Conservation (phyloP, 257 asterid genomes). For the Rehmannia glutinosa region DNA sequence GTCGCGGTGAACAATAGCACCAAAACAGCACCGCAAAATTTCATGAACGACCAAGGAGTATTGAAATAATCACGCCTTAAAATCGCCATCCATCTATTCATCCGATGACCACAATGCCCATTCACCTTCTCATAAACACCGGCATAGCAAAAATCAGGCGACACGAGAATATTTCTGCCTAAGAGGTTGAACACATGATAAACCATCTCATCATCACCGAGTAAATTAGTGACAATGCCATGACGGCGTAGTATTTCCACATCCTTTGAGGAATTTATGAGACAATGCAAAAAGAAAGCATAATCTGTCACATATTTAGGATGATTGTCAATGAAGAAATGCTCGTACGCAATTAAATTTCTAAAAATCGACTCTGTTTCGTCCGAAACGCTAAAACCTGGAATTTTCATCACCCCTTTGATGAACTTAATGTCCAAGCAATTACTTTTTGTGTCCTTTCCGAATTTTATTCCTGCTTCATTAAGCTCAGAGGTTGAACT, state of each 20-base stretch:
- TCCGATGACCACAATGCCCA: too few species aligned
- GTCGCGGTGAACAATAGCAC: too few species aligned
- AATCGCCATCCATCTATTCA: too few species aligned
- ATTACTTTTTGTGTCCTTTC: not conserved
- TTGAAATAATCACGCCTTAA: too few species aligned
- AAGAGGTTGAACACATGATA: slow-evolving; percentile 26
- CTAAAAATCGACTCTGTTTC: slow-evolving; percentile 29
- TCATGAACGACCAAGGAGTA: too few species aligned
- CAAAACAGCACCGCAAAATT: too few species aligned
- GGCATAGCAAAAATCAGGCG: too few species aligned
- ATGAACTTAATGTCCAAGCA: slow-evolving; percentile 25
- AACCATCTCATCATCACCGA: slow-evolving; percentile 32
- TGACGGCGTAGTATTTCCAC: slow-evolving; percentile 19
- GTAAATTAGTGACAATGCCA: slow-evolving; percentile 16
- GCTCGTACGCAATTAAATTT: slow-evolving; percentile 32
- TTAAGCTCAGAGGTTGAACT: slow-evolving; percentile 25
- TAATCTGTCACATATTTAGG: slow-evolving; percentile 30
- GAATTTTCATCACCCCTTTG: slow-evolving; percentile 26
- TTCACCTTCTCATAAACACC: too few species aligned
- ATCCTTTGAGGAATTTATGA: slow-evolving; percentile 23
- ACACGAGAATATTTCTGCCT: slow-evolving; percentile 17
- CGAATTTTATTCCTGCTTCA: slow-evolving; percentile 27
- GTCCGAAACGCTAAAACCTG: slow-evolving; percentile 22
- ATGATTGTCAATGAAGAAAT: slow-evolving; percentile 10
- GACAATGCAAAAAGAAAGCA: slow-evolving; percentile 21